These are phyloP conservation scores for Vitis rupestris DNA, from an alignment of 164 flowering plant genomes.

Conservation along the genomic window DNA sequence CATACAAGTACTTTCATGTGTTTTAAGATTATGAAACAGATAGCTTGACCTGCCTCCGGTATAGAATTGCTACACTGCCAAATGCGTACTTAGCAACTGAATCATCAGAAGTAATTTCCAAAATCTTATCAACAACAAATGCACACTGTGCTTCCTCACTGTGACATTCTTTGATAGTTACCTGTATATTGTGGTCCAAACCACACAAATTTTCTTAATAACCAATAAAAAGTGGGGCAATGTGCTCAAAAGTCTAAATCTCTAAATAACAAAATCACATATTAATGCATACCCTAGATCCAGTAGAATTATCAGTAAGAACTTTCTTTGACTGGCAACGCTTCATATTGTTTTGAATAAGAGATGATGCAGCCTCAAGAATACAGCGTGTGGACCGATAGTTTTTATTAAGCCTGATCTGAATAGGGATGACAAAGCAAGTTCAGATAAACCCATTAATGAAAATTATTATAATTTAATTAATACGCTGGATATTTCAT, in stretches of 20 bases:
- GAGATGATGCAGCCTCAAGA: slow-evolving; percentile 89
- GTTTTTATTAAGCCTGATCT: slow-evolving; percentile 78
- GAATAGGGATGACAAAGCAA: slow-evolving; percentile 16
- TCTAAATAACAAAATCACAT: neutral
- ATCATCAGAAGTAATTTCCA: slow-evolving; percentile 50
- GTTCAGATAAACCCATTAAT: neutral
- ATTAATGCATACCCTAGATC: slow-evolving; percentile 58
- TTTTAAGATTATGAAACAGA: neutral
- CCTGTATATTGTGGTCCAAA: slow-evolving; percentile 35
- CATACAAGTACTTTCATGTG: neutral
- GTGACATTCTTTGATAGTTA: slow-evolving; percentile 79
- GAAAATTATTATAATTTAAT: neutral
- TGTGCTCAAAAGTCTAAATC: neutral
- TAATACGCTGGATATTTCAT: neutral
- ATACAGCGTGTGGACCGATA: slow-evolving; percentile 91
- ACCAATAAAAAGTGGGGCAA: neutral
- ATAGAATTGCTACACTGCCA: slow-evolving; percentile 80
- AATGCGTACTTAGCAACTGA: slow-evolving; percentile 44
- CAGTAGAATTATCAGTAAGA: slow-evolving; percentile 74
- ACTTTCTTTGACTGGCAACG: slow-evolving; percentile 64
- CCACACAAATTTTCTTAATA: slow-evolving; percentile 1
- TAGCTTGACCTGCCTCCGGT: slow-evolving; percentile 81
- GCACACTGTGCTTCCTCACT: slow-evolving; percentile 89
- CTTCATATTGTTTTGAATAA: slow-evolving; percentile 66
- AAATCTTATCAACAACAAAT: slow-evolving; percentile 82